Evolutionary conservation across 306 rosid species (phyloP).

Genomic region (Gillenia trifoliata): DNA sequence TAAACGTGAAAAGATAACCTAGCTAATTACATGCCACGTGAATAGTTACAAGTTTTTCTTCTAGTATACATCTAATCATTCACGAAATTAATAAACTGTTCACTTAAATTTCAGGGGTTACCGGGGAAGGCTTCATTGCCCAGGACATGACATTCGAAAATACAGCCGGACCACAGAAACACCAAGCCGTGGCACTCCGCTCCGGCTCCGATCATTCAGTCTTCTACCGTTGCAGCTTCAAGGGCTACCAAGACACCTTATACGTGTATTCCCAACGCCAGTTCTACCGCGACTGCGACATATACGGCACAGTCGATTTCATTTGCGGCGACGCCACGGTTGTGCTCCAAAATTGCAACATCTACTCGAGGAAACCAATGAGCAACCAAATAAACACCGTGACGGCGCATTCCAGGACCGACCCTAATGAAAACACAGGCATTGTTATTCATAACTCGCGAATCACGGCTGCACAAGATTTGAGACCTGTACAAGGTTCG

Average conservation of each 20-base stretch:
- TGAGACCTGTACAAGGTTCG: constrained; percentile 29
- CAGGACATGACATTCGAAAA: constrained; percentile 74
- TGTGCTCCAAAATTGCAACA: constrained; percentile 62
- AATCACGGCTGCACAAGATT: constrained; percentile 34
- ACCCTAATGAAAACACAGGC: constrained; percentile 74
- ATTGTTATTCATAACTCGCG: constrained; percentile 51
- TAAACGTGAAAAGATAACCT: too few species aligned
- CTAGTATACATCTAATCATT: neutral
- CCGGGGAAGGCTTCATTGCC: constrained; percentile 71
- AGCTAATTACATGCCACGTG: too few species aligned
- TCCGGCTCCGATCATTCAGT: constrained; percentile 59
- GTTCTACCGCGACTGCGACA: constrained; percentile 76
- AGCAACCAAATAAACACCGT: constrained; percentile 45
- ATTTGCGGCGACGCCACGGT: constrained; percentile 55
- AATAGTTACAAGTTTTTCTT: neutral
- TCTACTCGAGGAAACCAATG: constrained; percentile 49
- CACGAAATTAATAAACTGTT: neutral
- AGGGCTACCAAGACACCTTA: constrained; percentile 78
- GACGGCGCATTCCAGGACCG: constrained; percentile 63
- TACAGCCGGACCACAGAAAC: constrained; percentile 70
- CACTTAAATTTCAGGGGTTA: constrained; percentile 13
- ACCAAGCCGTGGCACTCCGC: constrained; percentile 79
- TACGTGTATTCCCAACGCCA: constrained; percentile 65
- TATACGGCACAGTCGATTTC: constrained; percentile 77
- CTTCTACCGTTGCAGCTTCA: constrained; percentile 66